Evolutionary conservation across 805 yeast genomes (phyloP).

Genomic region (Zygotorulaspora chibaensis): DNA sequence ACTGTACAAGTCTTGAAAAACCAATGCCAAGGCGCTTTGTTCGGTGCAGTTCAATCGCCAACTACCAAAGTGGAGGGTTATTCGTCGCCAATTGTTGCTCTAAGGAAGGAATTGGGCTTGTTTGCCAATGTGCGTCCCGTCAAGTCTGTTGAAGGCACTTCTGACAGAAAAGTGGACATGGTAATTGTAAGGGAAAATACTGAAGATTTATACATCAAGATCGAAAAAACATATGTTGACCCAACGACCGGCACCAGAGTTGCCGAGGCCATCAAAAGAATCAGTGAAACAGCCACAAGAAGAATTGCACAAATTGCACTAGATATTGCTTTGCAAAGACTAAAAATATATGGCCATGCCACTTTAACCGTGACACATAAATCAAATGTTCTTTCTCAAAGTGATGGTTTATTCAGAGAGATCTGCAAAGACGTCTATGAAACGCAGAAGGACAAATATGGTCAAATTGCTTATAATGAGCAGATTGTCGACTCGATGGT

Average conservation of each 20-base stretch:
- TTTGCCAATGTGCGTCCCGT: constrained; percentile 98
- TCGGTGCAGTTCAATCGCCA: constrained; percentile 97
- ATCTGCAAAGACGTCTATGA: constrained; percentile 47
- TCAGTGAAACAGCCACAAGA: constrained; percentile 79
- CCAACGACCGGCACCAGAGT: constrained; percentile 79
- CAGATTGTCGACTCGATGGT: constrained; percentile 99
- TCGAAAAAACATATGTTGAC: constrained; percentile 66
- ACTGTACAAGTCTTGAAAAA: constrained; percentile 73
- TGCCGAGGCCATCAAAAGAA: constrained; percentile 97
- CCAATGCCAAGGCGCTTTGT: constrained; percentile 94
- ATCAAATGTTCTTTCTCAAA: constrained; percentile 85
- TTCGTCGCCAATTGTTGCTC: constrained; percentile 98
- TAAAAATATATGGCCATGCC: constrained; percentile 59
- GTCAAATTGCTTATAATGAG: constrained; percentile 69
- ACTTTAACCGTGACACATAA: constrained; percentile 89
- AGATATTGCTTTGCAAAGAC: constrained; percentile 89
- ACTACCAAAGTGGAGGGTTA: constrained; percentile 91
- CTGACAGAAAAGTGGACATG: constrained; percentile 88
- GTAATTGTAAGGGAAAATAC: constrained; percentile 98
- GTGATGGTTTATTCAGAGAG: constrained; percentile 97
- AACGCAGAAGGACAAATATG: constrained; percentile 53
- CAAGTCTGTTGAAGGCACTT: constrained; percentile 76
- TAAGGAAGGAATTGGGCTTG: constrained; percentile 89
- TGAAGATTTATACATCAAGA: constrained; percentile 94
- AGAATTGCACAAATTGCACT: constrained; percentile 87